These are phyloP conservation scores for Euryodendron excelsum DNA, from an alignment of 148 eudicot genomes.

Conservation along the genomic window DNA sequence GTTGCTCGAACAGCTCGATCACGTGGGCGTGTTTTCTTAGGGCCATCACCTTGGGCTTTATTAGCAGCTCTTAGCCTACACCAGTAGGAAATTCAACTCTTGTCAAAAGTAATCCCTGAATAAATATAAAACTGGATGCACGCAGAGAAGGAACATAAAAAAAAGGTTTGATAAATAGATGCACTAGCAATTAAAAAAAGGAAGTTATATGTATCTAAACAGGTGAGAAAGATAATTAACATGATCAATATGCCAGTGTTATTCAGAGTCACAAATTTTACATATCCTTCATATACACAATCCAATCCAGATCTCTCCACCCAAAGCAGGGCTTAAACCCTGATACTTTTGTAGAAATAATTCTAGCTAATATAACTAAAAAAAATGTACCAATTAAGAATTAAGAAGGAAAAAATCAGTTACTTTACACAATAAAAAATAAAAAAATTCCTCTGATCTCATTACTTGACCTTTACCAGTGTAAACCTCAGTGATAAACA, in stretches of 20 bases:
- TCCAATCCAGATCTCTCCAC: neutral
- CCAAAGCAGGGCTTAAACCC: neutral
- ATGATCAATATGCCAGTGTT: neutral
- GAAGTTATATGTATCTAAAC: neutral
- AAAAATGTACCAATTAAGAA: neutral
- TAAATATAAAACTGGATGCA: neutral
- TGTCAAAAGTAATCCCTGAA: neutral
- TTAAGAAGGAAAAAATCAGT: neutral
- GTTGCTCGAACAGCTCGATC: conserved; percentile 61
- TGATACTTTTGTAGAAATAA: neutral
- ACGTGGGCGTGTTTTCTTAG: conserved; percentile 65
- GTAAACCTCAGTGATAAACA: neutral
- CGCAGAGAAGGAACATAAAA: neutral
- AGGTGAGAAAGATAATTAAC: too few species aligned
- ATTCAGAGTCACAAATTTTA: neutral
- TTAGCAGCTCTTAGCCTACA: conserved; percentile 68
- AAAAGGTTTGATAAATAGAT: neutral
- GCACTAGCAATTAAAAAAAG: neutral
- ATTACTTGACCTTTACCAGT: neutral
- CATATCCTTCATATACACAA: neutral
- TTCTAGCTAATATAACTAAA: neutral
- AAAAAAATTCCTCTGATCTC: neutral
- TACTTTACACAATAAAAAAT: neutral
- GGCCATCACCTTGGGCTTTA: conserved; percentile 67
- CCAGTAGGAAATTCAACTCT: neutral